Conservation (phyloP, 2,329 filamentous ascomycete genomes). For the Aureobasidium sp. region DNA sequence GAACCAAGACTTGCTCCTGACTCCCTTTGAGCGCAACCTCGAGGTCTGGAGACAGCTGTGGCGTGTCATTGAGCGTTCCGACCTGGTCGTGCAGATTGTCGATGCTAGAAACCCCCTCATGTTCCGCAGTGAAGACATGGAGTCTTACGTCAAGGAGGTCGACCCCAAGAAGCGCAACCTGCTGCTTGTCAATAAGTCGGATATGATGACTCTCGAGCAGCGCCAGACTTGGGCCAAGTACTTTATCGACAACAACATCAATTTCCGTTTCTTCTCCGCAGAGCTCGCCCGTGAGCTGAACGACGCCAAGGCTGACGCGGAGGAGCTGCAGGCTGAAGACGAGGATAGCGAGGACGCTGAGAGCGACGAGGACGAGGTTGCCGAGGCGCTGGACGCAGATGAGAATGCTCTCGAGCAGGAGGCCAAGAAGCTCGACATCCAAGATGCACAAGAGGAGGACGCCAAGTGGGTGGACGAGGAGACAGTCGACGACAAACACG, state of each 20-base stretch:
- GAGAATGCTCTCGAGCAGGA: slow-evolving; percentile 42
- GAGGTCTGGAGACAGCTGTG: slow-evolving; percentile 98
- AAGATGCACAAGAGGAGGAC: slow-evolving; percentile 36
- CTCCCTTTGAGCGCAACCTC: slow-evolving; percentile 91
- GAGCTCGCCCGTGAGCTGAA: slow-evolving; percentile 83
- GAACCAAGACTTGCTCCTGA: slow-evolving; percentile 91
- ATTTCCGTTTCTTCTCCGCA: slow-evolving; percentile 95
- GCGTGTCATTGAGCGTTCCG: slow-evolving; percentile 95
- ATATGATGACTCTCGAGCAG: slow-evolving; percentile 93
- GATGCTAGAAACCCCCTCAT: slow-evolving; percentile 91
- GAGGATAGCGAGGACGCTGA: slow-evolving; percentile 42
- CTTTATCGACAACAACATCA: slow-evolving; percentile 71
- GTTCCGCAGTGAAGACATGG: slow-evolving; percentile 89
- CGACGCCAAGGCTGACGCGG: slow-evolving; percentile 58
- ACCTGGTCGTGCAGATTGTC: slow-evolving; percentile 95
- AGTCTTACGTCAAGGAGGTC: slow-evolving; percentile 89
- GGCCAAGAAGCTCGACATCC: slow-evolving; percentile 39
- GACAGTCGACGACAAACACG: slow-evolving; percentile 24
- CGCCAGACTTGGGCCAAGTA: slow-evolving; percentile 78
- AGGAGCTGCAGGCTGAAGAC: slow-evolving; percentile 35
- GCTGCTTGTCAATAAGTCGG: slow-evolving; percentile 93
- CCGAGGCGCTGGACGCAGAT: slow-evolving; percentile 39
- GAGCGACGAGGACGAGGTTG: slow-evolving; percentile 34
- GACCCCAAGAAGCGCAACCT: slow-evolving; percentile 83
- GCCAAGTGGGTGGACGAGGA: slow-evolving; percentile 37